Conservation (phyloP, 371 early-diverging fungal genomes). For the Fennellomyces sp. region DNA sequence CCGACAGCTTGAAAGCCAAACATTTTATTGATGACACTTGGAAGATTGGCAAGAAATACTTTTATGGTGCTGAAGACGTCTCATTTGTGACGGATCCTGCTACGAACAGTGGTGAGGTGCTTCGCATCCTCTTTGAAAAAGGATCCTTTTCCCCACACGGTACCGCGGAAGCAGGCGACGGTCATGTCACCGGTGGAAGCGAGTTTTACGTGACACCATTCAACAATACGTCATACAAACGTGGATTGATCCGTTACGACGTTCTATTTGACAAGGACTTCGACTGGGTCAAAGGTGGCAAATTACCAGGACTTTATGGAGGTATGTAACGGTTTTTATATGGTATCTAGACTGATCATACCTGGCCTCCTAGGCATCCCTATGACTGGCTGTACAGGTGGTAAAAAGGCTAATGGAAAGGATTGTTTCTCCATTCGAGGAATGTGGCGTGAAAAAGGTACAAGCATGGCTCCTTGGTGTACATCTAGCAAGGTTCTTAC, state of each 20-base stretch:
- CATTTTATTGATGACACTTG: not conserved
- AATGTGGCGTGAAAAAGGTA: constrained; percentile 9
- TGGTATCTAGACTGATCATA: too few species aligned
- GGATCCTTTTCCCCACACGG: not conserved
- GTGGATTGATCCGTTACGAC: constrained; percentile 1
- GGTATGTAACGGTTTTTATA: not conserved
- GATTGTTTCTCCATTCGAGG: not conserved
- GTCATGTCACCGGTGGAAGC: not conserved
- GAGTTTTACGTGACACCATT: constrained; percentile 3
- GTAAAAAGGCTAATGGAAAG: not conserved
- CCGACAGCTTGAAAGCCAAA: not conserved
- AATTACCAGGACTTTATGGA: not conserved
- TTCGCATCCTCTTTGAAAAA: constrained; percentile 3
- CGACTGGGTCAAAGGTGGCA: constrained; percentile 6
- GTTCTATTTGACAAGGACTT: not conserved
- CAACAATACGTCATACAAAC: not conserved
- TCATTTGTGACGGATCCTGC: constrained; percentile 5
- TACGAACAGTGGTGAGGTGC: not conserved
- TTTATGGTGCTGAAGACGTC: not conserved
- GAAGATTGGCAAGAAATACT: not conserved
- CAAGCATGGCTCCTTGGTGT: too few species aligned
- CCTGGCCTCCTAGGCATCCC: not conserved
- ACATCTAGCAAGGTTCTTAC: too few species aligned
- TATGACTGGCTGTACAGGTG: constrained; percentile 1
- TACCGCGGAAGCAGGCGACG: not conserved